Evolutionary conservation across 352 stramenopile genomes (phyloP).

Genomic region (Phytophthora pseudosyringae): DNA sequence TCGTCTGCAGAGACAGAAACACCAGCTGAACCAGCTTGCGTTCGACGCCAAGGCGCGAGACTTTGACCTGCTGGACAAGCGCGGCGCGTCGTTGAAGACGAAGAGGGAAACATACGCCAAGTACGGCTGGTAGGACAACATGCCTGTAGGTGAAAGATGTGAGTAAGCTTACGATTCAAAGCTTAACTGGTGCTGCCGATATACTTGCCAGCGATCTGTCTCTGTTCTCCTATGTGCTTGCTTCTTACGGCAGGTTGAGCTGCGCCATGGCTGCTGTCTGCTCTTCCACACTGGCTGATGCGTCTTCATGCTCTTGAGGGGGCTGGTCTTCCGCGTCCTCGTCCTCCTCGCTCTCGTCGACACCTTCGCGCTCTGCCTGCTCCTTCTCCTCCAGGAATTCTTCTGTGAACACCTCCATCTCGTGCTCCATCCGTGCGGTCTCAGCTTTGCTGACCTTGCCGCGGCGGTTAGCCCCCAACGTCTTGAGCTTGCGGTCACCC

Average conservation of each 20-base stretch:
- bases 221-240: neutral
- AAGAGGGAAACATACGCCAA: constrained; percentile 84
- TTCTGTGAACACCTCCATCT: constrained; percentile 68
- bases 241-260: constrained; percentile 33
- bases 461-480: constrained; percentile 40
- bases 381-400: constrained; percentile 69
- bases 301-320: constrained; percentile 12
- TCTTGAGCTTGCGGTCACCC: constrained; percentile 53
- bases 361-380: constrained; percentile 35
- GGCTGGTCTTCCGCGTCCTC: constrained; percentile 23
- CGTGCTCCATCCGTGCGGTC: constrained; percentile 49
- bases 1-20: constrained; percentile 78
- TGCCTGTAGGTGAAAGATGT: constrained; percentile 3
- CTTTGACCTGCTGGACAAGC: constrained; percentile 74
- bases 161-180: constrained; percentile 22
- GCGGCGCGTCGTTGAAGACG: constrained; percentile 68
- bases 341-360: constrained; percentile 24
- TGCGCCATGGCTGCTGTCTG: constrained; percentile 35
- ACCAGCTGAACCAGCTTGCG: constrained; percentile 84
- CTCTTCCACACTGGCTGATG: constrained; percentile 30
- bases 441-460: constrained; percentile 65
- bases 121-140: constrained; percentile 67
- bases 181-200: constrained; percentile 8
- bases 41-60: constrained; percentile 81
- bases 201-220: neutral